These are phyloP conservation scores for Globisporangium nagaii DNA, from an alignment of 352 stramenopile genomes.

Conservation along the genomic window DNA sequence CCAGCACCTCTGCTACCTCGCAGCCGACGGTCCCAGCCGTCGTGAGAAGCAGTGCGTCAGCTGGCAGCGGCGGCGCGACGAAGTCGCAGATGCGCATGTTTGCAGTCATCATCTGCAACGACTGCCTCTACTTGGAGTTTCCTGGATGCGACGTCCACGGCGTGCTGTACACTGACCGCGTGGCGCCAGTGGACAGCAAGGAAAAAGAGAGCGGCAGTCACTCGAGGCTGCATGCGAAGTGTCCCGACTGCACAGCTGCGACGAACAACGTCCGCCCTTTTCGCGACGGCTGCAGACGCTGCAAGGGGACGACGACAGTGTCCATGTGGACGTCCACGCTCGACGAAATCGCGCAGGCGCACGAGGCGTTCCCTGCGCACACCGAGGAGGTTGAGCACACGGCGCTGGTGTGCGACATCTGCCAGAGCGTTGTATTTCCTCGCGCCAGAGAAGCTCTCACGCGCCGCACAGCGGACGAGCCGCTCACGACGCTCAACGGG, in stretches of 20 bases:
- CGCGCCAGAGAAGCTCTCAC: slow-evolving; percentile 65
- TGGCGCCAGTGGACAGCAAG: slow-evolving; percentile 12
- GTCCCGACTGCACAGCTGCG: slow-evolving; percentile 68
- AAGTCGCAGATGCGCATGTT: slow-evolving; percentile 46
- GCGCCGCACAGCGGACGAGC: slow-evolving; percentile 39
- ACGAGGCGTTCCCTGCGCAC: slow-evolving; percentile 55
- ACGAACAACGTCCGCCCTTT: slow-evolving; percentile 84
- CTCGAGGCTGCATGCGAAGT: slow-evolving; percentile 61
- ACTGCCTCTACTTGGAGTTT: slow-evolving; percentile 86
- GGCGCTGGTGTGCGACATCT: slow-evolving; percentile 65
- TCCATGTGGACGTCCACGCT: slow-evolving; percentile 68
- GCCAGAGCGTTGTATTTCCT: slow-evolving; percentile 70
- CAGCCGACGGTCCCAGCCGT: not conserved
- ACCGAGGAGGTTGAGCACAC: slow-evolving; percentile 76
- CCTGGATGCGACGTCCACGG: slow-evolving; percentile 83
- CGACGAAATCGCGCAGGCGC: slow-evolving; percentile 58
- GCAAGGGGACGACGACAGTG: slow-evolving; percentile 64
- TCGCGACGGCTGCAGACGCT: slow-evolving; percentile 77
- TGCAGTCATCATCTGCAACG: slow-evolving; percentile 73
- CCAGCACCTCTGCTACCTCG: not conserved
- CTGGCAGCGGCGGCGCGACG: not conserved
- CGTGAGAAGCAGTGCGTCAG: not conserved
- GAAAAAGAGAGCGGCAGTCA: not conserved
- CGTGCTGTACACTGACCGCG: slow-evolving; percentile 69
- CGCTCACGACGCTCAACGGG: slow-evolving; percentile 43